Evolutionary conservation across 2,329 filamentous ascomycete genomes (phyloP), one percentile per base, ranked within the genome.

Genomic region (Talaromyces islandicus): DNA sequence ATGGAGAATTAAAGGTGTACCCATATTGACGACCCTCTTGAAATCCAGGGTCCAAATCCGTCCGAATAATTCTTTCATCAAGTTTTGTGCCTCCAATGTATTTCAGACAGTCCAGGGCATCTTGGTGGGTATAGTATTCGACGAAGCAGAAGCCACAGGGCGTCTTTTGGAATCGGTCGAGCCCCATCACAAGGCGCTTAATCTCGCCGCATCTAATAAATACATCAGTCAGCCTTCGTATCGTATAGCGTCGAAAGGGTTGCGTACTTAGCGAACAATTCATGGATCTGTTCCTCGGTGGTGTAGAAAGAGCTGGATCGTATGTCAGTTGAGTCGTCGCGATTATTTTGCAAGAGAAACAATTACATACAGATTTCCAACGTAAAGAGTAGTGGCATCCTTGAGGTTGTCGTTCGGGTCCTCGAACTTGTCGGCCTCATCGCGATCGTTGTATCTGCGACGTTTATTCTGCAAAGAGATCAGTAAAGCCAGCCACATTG

Each of bases 121-220:
- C 94, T 72, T 96, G 89, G 75, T 97, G 94, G 30, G 88, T 97
- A 80, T 97, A 97, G 80, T 99, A 99, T 78, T 99, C 94, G 70
- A 99, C 94, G 72, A 99, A 99, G 82, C 94, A 99, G 82, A 99
- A 99, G 46, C 94, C 94, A 77, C 94, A 99, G 1, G 94, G 94
- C 0, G 94, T 99, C 81, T 99, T 99, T 77, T 89, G 90, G 81
- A 94, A 96, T 60, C 94, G 89, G 74, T 99, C 94, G 57, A 99
- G 86, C 55, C 94, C 94, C 94, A 99, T 99, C 65, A 99, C 86
- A 54, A 99, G 85, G 29, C 94, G 90, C 79, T 99, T 99, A 78
- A 99, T 96, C 80, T 97, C 94, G 70, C 94, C 94, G 76, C 92
- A 88, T 73, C 83, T 85, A 58, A 30, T 62, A 10, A 32, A 21